Evolutionary conservation across 371 early-diverging fungal species (phyloP), one percentile per base, ranked within the genome.

Genomic region (Apophysomyces elegans): DNA sequence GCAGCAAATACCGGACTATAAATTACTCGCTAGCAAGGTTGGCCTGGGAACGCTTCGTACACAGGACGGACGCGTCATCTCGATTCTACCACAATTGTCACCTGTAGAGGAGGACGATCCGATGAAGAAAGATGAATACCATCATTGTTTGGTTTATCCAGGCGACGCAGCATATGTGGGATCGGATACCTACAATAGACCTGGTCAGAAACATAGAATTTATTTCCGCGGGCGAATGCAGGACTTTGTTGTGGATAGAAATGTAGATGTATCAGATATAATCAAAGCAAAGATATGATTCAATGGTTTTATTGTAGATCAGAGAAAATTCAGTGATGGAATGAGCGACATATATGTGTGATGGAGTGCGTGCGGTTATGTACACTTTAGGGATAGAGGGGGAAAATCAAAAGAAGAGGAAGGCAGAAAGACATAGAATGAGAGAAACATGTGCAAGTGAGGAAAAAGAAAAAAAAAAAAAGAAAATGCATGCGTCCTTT

Each of bases 61-160:
- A 54, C 4, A 65, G 11, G 46, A 62, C 32, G 74, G 80, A 2
- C 65, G 67, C 14, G 71, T 85, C 8, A 58, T 83, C 9, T 69
- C 73, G 8, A 77, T 76, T 18, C 73, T 82, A 74, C 87, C 87
- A n/a, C 84, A 87, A 64, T 72, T 74, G n/a, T 43, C 67, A 47
- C 21, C 61, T 35, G 62, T 65, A 7, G 65, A 67, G 5, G 58
- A 71, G 50, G 73, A 73, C 38, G 74, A 75, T 14, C 47, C 64
- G 7, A 21, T 57, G 38, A 61, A 43, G 0, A 61, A 68, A 8
- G 58, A 70, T 1, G 76, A 70, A 3, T 79, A 68, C 61, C 43
- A 36, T 5, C 38, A 62, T 0, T 81, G 59, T 59, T 56, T 81
- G 46, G 73, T 72, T 21, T 81, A 79, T 59, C 81, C 81, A 21